Base-by-base conservation (phyloP, 768 basidiomycete species). In the Chalciporus chontae region DNA sequence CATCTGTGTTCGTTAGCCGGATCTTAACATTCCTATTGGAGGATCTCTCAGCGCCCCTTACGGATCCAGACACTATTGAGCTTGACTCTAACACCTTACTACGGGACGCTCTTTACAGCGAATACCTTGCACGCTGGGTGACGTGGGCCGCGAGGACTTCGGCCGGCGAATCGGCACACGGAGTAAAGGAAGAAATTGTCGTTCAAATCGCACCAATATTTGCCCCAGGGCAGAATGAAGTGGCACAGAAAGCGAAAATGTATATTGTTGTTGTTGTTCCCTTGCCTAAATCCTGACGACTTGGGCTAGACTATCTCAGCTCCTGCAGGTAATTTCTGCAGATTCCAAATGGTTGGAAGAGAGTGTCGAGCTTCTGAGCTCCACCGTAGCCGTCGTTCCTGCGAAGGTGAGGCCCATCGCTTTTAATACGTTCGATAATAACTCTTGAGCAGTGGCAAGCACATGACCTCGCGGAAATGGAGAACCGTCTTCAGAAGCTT, bases 121-220 rank as follows among this genome's bases (percentile, higher is more conserved):
- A 73, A 47, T 85, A 82, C 56, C 69, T 90, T 9, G 83, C 84
- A 10, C 77, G 80, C 45, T 92, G 90, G 90, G 78, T 69, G 4
- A 69, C 73, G 18, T 91, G 89, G 88, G 70, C 73, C 26, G 63
- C 78, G 21, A 71, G 76, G 32, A 69, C 60, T 11, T 76, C 70
- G 68, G 67, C 67, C 8, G 59, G 53, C 15, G 63, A 62, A 18
- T 51, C 67, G 10, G 60, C 65, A 26, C 54, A 60, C 13, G 76
- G 72, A 79, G 48, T 49, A 82, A 26, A 71, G 70, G 50, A 79
- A 72, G 75, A 80, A 37, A 60, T 72, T 1, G 64, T 81, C 21
- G 58, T 73, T 11, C 60, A 64, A 19, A 58, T 89, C 4, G 67
- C 83, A 45, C 76, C 75, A 15, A 71, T 71, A 3, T 64, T 85